These are phyloP conservation scores for grape (Vitis vinifera) DNA, from an alignment of 164 flowering plant species.

Conservation along the genomic window ASM3070453v1 NC_081817.1:9168001-9168500, in stretches of 20 bases:
- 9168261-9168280: constrained; percentile 46
- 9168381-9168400: constrained; percentile 36
- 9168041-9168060: constrained; percentile 74
- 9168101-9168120: background rate
- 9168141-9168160: constrained; percentile 38
- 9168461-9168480: background rate
- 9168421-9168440: background rate
- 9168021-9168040: constrained; percentile 62
- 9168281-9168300: constrained; percentile 38
- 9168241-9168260: constrained; percentile 54
- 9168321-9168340: constrained; percentile 46
- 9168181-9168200: constrained; percentile 50
- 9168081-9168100: background rate
- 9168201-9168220: constrained; percentile 42
- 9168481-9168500: constrained; percentile 41
- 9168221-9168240: constrained; percentile 50
- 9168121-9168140: background rate
- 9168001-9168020: constrained; percentile 44
- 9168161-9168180: constrained; percentile 55
- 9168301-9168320: constrained; percentile 33
- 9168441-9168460: background rate
- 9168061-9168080: constrained; percentile 43
- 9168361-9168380: constrained; percentile 33
- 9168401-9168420: constrained; percentile 26
- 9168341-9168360: constrained; percentile 35